Base-by-base conservation (phyloP, 306 rosid species). In the Cotoneaster glaucophyllus region DNA sequence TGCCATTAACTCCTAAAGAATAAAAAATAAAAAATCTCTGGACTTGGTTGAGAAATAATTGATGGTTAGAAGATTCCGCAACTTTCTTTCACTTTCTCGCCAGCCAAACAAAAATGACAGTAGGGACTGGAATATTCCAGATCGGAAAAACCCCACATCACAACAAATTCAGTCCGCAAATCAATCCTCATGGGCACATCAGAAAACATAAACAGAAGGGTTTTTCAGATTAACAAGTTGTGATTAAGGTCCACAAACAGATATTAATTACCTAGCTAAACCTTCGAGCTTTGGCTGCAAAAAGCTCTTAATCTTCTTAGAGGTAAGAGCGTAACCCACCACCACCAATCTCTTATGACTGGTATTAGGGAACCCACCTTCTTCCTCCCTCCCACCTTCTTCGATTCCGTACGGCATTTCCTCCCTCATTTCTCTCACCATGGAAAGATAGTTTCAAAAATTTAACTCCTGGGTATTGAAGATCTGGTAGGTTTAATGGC, bases 251-350 rank as follows among this genome's bases (percentile, higher is more conserved):
- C 17, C 32, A 14, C 19, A 22, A 70, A 69, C 31, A 22, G 5
- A 24, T 0, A 56, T n/a, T 54, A 19, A 48, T 82, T 89, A 90
- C 98, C 98, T 89, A 85, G 98, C 98, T 64, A 91, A 81, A 59
- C 88, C 86, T 87, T 91, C 92, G 69, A 93, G 93, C 86, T 89
- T 89, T 1, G 98, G 98, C 85, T 93, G 91, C 90, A 93, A 74
- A 64, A 93, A 93, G 82, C 98, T 93, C 96, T 93, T 88, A 50
- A 83, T 87, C 87, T 93, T 93, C 90, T 93, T 93, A 11, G 96
- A 89, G 75, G 98, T 93, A 34, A 93, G 98, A 71, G 98, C 98
- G 61, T 91, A 93, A 19, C 98, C 98, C 61, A 93, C 98, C 13
- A 93, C 90, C 70, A 85, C 83, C 21, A 74, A 37, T 71, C 86